Conservation (phyloP, 805 yeast species). For the Teunomyces atbi region DNA sequence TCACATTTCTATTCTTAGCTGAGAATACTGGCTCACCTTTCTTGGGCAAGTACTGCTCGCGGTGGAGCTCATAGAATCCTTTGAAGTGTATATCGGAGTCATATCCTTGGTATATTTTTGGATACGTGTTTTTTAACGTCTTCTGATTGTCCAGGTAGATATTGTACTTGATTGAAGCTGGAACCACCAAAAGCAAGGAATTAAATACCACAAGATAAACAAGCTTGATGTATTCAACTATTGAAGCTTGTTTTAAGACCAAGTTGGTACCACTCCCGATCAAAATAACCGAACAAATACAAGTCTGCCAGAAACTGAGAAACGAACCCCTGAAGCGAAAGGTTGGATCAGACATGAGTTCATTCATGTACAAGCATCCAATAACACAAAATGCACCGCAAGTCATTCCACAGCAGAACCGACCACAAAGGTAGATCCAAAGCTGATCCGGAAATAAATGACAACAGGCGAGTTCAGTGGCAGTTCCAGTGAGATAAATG, state of each 20-base stretch:
- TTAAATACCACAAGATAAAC: constrained; percentile 6
- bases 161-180: constrained; percentile 9
- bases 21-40: neutral
- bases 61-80: neutral
- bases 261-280: constrained; percentile 16
- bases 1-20: neutral
- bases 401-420: constrained; percentile 20
- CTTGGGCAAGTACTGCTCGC: neutral
- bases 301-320: constrained; percentile 22
- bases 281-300: constrained; percentile 23
- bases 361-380: constrained; percentile 22
- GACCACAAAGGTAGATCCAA: constrained; percentile 16
- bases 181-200: constrained; percentile 7
- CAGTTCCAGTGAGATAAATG: constrained; percentile 18
- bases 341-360: constrained; percentile 13
- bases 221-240: constrained; percentile 5
- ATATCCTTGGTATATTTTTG: neutral
- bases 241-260: neutral
- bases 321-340: constrained; percentile 13
- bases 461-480: constrained; percentile 12
- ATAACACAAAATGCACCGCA: constrained; percentile 25
- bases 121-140: neutral
- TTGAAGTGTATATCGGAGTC: neutral
- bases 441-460: neutral
- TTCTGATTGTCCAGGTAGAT: neutral